These are phyloP conservation scores for Neopestalotiopsis clavispora DNA, from an alignment of 2,329 filamentous ascomycete species.

Conservation along the genomic window DNA sequence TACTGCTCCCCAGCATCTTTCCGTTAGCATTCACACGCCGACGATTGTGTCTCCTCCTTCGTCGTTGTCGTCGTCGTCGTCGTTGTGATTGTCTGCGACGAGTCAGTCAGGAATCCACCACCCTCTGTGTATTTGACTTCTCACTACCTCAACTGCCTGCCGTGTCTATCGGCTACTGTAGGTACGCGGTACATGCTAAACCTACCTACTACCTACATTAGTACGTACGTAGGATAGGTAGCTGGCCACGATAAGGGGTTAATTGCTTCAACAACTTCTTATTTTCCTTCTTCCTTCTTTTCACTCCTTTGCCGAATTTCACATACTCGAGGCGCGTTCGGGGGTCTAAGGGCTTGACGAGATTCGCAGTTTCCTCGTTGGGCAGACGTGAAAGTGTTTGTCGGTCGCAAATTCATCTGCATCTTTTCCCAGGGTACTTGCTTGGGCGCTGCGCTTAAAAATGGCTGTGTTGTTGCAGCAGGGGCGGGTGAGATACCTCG, in stretches of 20 bases:
- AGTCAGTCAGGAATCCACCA: background rate
- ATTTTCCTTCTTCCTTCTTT: background rate
- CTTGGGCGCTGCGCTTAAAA: background rate
- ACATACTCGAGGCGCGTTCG: background rate
- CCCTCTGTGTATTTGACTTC: background rate
- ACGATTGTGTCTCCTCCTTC: background rate
- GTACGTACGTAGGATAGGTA: background rate
- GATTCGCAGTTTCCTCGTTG: background rate
- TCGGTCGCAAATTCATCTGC: background rate
- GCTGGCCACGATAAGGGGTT: background rate
- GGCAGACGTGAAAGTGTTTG: background rate
- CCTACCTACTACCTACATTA: no score
- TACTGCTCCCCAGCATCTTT: background rate
- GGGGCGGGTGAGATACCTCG: conserved; percentile 7
- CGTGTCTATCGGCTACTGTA: background rate
- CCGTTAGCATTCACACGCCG: background rate
- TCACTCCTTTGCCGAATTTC: background rate
- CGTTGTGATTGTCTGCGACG: background rate
- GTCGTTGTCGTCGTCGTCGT: no score
- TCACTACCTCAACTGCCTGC: no score
- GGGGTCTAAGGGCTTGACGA: background rate
- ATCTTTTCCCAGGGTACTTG: background rate
- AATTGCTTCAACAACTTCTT: background rate
- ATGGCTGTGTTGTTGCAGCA: background rate
- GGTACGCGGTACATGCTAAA: background rate